Percentiles rank a stretch among this genome's conserved stretches.
Evolutionary conservation across 257 asterid genomes (phyloP).

Genomic region (Buddleja alternifolia): DNA sequence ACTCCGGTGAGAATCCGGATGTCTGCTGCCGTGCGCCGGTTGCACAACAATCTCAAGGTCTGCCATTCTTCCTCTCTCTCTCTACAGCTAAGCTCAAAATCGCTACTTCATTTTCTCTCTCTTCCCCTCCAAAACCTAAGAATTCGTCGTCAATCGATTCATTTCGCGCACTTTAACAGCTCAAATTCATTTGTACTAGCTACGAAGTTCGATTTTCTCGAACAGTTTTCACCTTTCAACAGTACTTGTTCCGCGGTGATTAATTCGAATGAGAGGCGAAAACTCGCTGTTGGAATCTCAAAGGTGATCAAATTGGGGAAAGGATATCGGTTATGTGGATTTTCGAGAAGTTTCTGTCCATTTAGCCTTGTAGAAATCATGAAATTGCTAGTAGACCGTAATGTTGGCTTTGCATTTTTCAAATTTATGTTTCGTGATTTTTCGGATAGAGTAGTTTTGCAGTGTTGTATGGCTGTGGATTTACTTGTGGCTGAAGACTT

Average conservation of each 20-base stretch:
- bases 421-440: slow-evolving; percentile 54
- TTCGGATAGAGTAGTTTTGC: slow-evolving; percentile 46
- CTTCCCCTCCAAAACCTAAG: slow-evolving; percentile 25
- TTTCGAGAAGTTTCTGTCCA: slow-evolving; percentile 61
- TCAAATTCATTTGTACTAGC: slow-evolving; percentile 30
- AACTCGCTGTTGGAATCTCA: slow-evolving; percentile 58
- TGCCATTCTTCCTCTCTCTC: slow-evolving; percentile 37
- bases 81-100: slow-evolving; percentile 38
- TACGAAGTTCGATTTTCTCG: slow-evolving; percentile 55
- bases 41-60: slow-evolving; percentile 52
- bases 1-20: slow-evolving; percentile 52
- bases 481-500: slow-evolving; percentile 47
- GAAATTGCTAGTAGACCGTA: slow-evolving; percentile 48
- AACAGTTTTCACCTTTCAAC: slow-evolving; percentile 63
- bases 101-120: slow-evolving; percentile 32
- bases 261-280: slow-evolving; percentile 78
- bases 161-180: slow-evolving; percentile 33
- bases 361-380: slow-evolving; percentile 57
- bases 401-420: slow-evolving; percentile 78
- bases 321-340: slow-evolving; percentile 39
- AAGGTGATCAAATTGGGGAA: slow-evolving; percentile 56
- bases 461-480: slow-evolving; percentile 65
- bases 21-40: slow-evolving; percentile 56
- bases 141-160: slow-evolving; percentile 27
- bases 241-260: slow-evolving; percentile 35